Conservation (phyloP, 208 protist genomes). For the Crithidia mellificae region DNA sequence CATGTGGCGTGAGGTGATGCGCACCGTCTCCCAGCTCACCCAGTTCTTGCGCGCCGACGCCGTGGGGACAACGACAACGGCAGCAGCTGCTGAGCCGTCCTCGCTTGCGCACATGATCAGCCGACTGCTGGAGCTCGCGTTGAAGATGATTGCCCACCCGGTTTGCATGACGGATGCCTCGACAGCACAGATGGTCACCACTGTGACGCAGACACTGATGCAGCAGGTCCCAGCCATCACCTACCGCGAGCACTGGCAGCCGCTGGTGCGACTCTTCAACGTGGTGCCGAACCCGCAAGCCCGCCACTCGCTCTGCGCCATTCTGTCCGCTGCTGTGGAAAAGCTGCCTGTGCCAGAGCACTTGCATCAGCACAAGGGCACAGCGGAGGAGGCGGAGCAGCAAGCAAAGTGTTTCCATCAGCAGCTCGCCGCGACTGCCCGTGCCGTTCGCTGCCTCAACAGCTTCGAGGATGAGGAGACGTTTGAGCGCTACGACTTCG, state of each 20-base stretch:
- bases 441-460: conserved; percentile 74
- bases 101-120: conserved; percentile 50
- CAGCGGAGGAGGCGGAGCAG: not conserved
- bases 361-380: not conserved
- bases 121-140: conserved; percentile 74
- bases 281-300: conserved; percentile 72
- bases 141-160: conserved; percentile 81
- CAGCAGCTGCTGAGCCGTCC: not conserved
- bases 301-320: conserved; percentile 57
- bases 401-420: conserved; percentile 12
- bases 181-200: conserved; percentile 47
- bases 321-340: conserved; percentile 34
- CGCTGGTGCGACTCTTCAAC: conserved; percentile 80
- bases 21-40: conserved; percentile 66
- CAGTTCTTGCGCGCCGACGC: conserved; percentile 18
- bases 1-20: conserved; percentile 90
- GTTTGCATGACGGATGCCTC: conserved; percentile 62
- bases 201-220: conserved; percentile 28
- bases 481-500: conserved; percentile 85
- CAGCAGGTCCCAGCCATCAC: conserved; percentile 44
- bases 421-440: conserved; percentile 65
- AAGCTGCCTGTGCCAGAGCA: conserved; percentile 27
- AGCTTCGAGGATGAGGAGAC: conserved; percentile 62
- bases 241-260: conserved; percentile 53
- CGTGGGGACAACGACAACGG: too few species aligned